These are phyloP conservation scores for Arabidopsis thaliana DNA, from an alignment of 345 rosid genomes.

Conservation along the genomic window TAIR10.1 NC_003071.7:17250001-17250500, in stretches of 20 bases:
- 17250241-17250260: constrained; percentile 41
- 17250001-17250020: not conserved
- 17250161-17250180: constrained; percentile 25
- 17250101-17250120: constrained; percentile 32
- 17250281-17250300: not conserved
- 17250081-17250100: constrained; percentile 38
- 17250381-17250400: constrained; percentile 29
- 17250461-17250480: constrained; percentile 7
- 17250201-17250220: constrained; percentile 32
- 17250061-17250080: not conserved
- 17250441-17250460: not conserved
- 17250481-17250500: not conserved
- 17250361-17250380: constrained; percentile 43
- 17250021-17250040: no score
- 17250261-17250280: constrained; percentile 19
- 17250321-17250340: constrained; percentile 40
- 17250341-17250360: constrained; percentile 40
- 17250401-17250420: constrained; percentile 25
- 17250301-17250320: constrained; percentile 20
- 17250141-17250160: constrained; percentile 32
- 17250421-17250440: constrained; percentile 32
- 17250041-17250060: not conserved
- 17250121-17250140: constrained; percentile 32
- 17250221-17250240: constrained; percentile 36
- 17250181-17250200: constrained; percentile 36